Base-by-base conservation (phyloP, 345 rosid species). In the Rhizophora mangle region DNA sequence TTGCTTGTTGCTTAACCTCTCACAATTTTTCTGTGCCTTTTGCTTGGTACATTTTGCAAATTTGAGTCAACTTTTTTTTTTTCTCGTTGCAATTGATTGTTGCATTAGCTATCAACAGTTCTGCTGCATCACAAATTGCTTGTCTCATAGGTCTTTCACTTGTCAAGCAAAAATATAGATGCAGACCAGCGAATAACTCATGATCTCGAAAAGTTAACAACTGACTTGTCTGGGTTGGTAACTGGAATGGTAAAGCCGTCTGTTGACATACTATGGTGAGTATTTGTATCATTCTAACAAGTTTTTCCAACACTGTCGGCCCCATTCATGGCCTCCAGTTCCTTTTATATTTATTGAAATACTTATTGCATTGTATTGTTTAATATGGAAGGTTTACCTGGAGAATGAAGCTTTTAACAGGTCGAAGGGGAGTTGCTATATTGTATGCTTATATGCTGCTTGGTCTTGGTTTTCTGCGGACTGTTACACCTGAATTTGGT, bases 221-320 rank as follows among this genome's bases (percentile, higher is more conserved):
- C 84, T 32, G 98, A 95, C 77, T 85, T 95, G 73, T 87, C 99
- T 37, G 96, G 97, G 65, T 78, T 95, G 63, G 94, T 95, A 59
- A 92, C 99, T 68, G 99, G 99, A 80, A 89, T 95, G 99, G 98
- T 95, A 57, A 92, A 95, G 89, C 99, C 99, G 69, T 84, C 88
- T 11, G 96, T 95, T 70, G 98, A 95, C 81, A 95, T 92, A 79
- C 61, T 95, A 36, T 95, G 99, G 99, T 92, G 73, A 84, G 94
- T 86, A 51, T 68, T 19, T 63, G 19, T 69, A 9, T 63, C 52
- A 63, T 43, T 43, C 18, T 43, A 43, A 43, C 18, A 43, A 43
- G 49, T 43, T 43, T 43, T 43, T 43, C 49, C 5, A 43, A 43
- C 3, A 3, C 3, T 43, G 49, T 5, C 49, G 0, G 0, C 5